Base-by-base conservation (phyloP, 805 yeast genomes). In the Candida peoriensis region DNA sequence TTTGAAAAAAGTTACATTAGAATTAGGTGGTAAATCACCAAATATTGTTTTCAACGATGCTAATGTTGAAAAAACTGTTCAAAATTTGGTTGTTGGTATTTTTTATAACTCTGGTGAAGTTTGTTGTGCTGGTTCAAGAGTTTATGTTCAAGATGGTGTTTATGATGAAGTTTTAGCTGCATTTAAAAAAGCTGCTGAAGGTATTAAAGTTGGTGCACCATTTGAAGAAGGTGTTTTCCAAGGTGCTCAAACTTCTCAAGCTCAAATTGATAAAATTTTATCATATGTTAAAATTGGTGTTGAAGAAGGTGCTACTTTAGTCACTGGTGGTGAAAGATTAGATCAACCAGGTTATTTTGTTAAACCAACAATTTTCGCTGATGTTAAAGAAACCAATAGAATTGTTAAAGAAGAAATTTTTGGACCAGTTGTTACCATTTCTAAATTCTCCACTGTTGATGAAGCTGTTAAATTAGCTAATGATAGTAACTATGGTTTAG, bases 21-120 rank as follows among this genome's bases (percentile, higher is more conserved):
- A 89, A 69, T 78, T 88, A 53, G 97, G 97, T 57, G 97, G 97
- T 58, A 89, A 89, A 69, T 88, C 96, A 22, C 96, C 97, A 54
- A 79, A 83, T 63, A 78, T 89, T 49, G 80, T 89, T 32, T 87
- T 83, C 57, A 79, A 81, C 54, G 97, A 89, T 57, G 89, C 90
- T 37, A 78, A 89, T 60, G 58, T 89, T 40, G 78, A 81, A 37
- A 69, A 71, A 54, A 84, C 96, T 33, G 81, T 85, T 33, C 71
- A 80, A 49, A 75, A 78, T 71, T 78, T 87, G 48, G 72, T 83
- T 39, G 58, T 72, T 38, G 96, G 96, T 61, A 88, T 89, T 55
- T 86, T 81, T 72, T 86, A 75, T 74, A 89, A 89, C 72, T 80
- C 89, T 55, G 97, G 97, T 65, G 96, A 90, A 68, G 89, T 86